Conservation (phyloP, 345 rosid genomes). For the Arabis hirsuta region DNA sequence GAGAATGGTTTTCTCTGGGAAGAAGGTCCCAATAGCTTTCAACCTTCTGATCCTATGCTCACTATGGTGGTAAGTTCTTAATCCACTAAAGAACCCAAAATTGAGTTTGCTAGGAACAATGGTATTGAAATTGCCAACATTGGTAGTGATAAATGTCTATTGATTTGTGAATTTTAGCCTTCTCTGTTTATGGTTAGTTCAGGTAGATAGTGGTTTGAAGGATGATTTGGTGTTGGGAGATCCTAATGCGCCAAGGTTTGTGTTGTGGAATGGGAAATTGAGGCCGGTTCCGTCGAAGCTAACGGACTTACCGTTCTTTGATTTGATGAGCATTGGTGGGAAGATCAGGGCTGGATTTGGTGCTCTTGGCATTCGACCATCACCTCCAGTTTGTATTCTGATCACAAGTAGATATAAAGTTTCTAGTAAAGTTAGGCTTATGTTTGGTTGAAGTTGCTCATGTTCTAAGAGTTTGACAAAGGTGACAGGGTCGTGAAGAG, state of each 20-base stretch:
- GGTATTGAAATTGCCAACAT: no score
- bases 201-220: constrained; percentile 89
- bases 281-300: constrained; percentile 89
- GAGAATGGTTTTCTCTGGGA: constrained; percentile 91
- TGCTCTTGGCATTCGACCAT: constrained; percentile 82
- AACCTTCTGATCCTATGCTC: constrained; percentile 94
- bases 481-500: constrained; percentile 95
- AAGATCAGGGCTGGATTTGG: constrained; percentile 89
- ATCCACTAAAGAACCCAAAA: background rate
- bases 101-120: background rate
- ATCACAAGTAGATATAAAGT: background rate
- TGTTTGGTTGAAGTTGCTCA: constrained; percentile 47
- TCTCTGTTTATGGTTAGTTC: constrained; percentile 27
- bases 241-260: constrained; percentile 88
- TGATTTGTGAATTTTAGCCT: background rate
- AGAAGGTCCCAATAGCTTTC: constrained; percentile 96
- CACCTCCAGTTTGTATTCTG: constrained; percentile 83
- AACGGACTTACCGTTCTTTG: constrained; percentile 72
- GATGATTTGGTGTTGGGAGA: constrained; percentile 95
- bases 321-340: constrained; percentile 89
- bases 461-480: constrained; percentile 62
- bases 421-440: background rate
- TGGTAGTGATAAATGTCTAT: background rate
- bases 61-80: constrained; percentile 71
- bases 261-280: constrained; percentile 81